Percentiles rank a stretch among this genome's conserved stretches.
These are phyloP conservation scores for Collybia mongolica DNA, from an alignment of 768 basidiomycete species.

Conservation along the genomic window DNA sequence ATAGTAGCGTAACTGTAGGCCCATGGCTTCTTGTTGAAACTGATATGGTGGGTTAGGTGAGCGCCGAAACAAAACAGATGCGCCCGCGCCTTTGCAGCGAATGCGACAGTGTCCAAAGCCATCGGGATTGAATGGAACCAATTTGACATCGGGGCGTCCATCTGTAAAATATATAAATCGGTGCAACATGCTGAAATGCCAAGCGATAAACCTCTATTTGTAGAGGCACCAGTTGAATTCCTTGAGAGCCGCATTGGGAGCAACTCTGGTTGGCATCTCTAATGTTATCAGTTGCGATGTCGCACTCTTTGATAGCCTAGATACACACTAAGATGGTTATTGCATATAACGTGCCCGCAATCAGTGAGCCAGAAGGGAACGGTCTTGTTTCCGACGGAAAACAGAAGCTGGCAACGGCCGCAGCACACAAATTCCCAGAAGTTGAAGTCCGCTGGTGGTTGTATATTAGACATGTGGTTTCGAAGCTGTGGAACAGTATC, in stretches of 20 bases:
- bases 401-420: constrained; percentile 67
- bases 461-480: constrained; percentile 35
- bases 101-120: constrained; percentile 62
- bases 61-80: neutral
- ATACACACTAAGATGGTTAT: constrained; percentile 73
- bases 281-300: neutral
- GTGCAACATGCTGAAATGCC: no score
- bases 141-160: constrained; percentile 78
- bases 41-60: constrained; percentile 22
- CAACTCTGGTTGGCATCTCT: constrained; percentile 75
- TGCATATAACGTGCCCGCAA: constrained; percentile 85
- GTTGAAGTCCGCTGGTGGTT: constrained; percentile 43
- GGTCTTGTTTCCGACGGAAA: constrained; percentile 45
- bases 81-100: constrained; percentile 58
- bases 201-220: constrained; percentile 61
- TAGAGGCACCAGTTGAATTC: constrained; percentile 68
- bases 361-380: constrained; percentile 89
- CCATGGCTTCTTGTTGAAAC: constrained; percentile 82
- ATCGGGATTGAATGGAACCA: constrained; percentile 73
- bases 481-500: no score
- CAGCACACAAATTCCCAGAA: constrained; percentile 85
- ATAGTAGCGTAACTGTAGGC: constrained; percentile 63
- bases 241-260: constrained; percentile 59
- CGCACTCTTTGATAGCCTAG: neutral
- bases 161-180: constrained; percentile 34